These are phyloP conservation scores for Boletus barrowsii DNA, from an alignment of 768 basidiomycete genomes.

Conservation along the genomic window DNA sequence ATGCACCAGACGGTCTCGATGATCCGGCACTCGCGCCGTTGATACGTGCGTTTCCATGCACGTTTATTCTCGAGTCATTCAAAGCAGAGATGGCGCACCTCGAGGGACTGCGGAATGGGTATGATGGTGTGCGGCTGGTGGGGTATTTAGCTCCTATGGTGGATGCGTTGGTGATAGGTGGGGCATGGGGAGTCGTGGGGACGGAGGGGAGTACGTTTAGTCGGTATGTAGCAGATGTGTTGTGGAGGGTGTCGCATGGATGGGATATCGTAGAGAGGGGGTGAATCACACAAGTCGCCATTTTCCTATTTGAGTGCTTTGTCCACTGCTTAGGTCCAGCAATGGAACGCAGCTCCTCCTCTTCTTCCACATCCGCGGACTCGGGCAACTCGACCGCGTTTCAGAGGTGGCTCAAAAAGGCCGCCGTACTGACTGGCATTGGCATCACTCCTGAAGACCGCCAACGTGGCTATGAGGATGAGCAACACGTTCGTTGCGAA, in stretches of 20 bases:
- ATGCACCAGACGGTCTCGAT: slow-evolving; percentile 39
- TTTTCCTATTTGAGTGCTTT: slow-evolving; percentile 8
- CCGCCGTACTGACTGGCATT: slow-evolving; percentile 48
- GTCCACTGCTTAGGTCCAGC: neutral
- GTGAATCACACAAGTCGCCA: slow-evolving; percentile 9
- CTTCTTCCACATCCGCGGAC: slow-evolving; percentile 21
- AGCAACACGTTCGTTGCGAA: slow-evolving; percentile 54
- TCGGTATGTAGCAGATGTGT: slow-evolving; percentile 59
- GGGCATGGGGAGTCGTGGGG: slow-evolving; percentile 56
- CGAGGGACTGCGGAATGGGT: slow-evolving; percentile 37
- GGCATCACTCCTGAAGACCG: slow-evolving; percentile 47
- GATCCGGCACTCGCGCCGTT: slow-evolving; percentile 47
- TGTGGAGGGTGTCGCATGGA: slow-evolving; percentile 61
- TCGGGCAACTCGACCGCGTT: slow-evolving; percentile 34
- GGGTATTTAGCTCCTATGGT: slow-evolving; percentile 57
- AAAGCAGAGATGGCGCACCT: slow-evolving; percentile 27
- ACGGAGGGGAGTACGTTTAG: slow-evolving; percentile 79
- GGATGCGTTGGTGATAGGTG: slow-evolving; percentile 67
- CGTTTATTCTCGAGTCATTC: slow-evolving; percentile 58
- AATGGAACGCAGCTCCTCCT: slow-evolving; percentile 32
- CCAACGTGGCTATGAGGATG: slow-evolving; percentile 30
- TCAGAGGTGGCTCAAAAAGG: slow-evolving; percentile 49
- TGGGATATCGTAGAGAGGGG: slow-evolving; percentile 50
- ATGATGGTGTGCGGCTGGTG: slow-evolving; percentile 49
- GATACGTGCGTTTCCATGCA: slow-evolving; percentile 58